Percentiles rank a stretch among this genome's conserved stretches.
phyloP scores from a whole-genome alignment of 805 yeast species.

The Teunomyces stri region DNA sequence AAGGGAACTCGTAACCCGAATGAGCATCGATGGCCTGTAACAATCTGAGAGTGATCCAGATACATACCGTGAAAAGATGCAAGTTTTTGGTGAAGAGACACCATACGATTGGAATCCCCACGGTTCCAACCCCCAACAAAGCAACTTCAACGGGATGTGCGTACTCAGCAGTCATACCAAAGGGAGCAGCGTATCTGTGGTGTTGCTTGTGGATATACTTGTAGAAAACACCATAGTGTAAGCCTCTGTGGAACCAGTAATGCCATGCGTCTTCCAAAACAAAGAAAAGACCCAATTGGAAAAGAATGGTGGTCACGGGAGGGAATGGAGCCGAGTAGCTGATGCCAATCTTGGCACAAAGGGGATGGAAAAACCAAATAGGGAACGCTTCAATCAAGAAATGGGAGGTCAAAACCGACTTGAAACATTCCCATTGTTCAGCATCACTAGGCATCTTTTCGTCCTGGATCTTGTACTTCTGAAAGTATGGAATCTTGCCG shows the following conservation, averaged over 20 bases:
- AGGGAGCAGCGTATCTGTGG: constrained; percentile 97
- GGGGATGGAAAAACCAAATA: constrained; percentile 95
- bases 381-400: constrained; percentile 93
- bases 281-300: constrained; percentile 76
- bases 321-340: constrained; percentile 86
- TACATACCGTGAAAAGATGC: constrained; percentile 84
- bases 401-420: constrained; percentile 81
- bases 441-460: constrained; percentile 71
- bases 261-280: constrained; percentile 94
- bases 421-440: constrained; percentile 93
- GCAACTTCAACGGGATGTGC: constrained; percentile 95
- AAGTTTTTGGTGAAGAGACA: constrained; percentile 71
- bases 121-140: constrained; percentile 91
- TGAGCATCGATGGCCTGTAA: constrained; percentile 98
- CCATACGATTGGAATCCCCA: constrained; percentile 88
- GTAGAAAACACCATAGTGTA: constrained; percentile 87
- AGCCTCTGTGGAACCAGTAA: constrained; percentile 88
- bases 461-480: constrained; percentile 85
- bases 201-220: constrained; percentile 95
- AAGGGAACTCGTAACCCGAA: constrained; percentile 97
- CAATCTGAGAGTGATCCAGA: constrained; percentile 85
- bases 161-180: constrained; percentile 95
- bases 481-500: constrained; percentile 82
- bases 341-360: constrained; percentile 80
- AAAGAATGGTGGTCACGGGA: constrained; percentile 48